phyloP scores from a whole-genome alignment of 2,329 filamentous ascomycete genomes.

The Fusarium domesticum region DNA sequence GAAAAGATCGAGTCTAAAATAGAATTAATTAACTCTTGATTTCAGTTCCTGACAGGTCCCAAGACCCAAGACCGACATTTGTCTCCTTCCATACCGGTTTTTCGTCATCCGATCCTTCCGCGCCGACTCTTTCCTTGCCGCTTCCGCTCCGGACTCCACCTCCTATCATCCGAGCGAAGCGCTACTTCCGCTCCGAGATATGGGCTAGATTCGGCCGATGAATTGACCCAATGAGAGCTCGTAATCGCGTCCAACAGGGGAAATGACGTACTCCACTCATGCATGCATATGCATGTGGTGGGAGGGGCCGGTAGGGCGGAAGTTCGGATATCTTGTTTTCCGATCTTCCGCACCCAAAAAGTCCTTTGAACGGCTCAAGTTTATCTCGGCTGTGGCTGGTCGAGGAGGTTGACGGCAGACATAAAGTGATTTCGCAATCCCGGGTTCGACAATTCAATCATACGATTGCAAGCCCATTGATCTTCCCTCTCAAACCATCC shows the following conservation, averaged over 20 bases:
- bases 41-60: no score
- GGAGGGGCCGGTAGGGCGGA: conserved; percentile 29
- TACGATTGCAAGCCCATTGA: conserved; percentile 19
- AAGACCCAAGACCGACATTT: no score
- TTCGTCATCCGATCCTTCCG: not conserved
- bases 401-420: conserved; percentile 14
- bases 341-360: not conserved
- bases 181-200: conserved; percentile 9
- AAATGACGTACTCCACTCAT: conserved; percentile 15
- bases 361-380: not conserved
- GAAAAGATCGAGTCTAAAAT: not conserved
- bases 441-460: conserved; percentile 15
- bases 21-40: no score
- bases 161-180: conserved; percentile 5
- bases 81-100: no score
- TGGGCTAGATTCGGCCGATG: conserved; percentile 2
- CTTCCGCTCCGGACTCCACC: not conserved
- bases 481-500: not conserved
- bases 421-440: conserved; percentile 31
- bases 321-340: conserved; percentile 26
- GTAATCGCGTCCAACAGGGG: conserved; percentile 13
- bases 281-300: conserved; percentile 1
- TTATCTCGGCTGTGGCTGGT: no score
- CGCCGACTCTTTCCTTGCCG: not conserved
- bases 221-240: conserved; percentile 9